These are phyloP conservation scores for Fusarium haematococcum DNA, from an alignment of 2,329 filamentous ascomycete species.

Conservation along the genomic window DNA sequence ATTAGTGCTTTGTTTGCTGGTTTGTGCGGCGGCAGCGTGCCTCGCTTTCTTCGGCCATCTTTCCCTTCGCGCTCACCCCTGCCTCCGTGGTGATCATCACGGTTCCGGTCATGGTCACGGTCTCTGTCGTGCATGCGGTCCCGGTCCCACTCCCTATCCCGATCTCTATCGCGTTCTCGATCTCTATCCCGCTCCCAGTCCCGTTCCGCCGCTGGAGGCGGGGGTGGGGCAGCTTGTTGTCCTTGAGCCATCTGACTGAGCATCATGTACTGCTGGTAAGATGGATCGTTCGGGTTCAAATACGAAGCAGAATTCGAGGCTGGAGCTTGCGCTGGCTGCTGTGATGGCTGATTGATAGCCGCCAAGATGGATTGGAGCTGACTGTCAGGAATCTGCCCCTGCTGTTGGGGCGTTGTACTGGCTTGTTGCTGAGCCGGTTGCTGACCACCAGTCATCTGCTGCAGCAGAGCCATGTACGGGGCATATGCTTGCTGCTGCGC, in stretches of 20 bases:
- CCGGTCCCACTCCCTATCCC: slow-evolving; percentile 40
- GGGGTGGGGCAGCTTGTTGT: slow-evolving; percentile 42
- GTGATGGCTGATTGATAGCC: slow-evolving; percentile 54
- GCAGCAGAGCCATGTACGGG: slow-evolving; percentile 57
- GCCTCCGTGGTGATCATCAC: slow-evolving; percentile 48
- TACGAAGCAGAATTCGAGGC: slow-evolving; percentile 37
- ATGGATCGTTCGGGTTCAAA: slow-evolving; percentile 53
- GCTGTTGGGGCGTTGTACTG: slow-evolving; percentile 30
- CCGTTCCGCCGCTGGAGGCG: slow-evolving; percentile 48
- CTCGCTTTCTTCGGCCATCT: slow-evolving; percentile 55
- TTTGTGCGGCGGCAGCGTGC: slow-evolving; percentile 55
- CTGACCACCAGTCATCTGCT: slow-evolving; percentile 54
- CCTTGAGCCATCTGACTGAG: slow-evolving; percentile 53
- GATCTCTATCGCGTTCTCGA: slow-evolving; percentile 46
- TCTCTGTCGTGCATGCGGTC: slow-evolving; percentile 48
- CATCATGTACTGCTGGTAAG: slow-evolving; percentile 56
- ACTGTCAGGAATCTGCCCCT: slow-evolving; percentile 49
- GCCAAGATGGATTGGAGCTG: slow-evolving; percentile 60
- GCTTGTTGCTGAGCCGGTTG: slow-evolving; percentile 30
- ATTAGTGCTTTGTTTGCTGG: slow-evolving; percentile 68
- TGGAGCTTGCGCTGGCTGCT: slow-evolving; percentile 39
- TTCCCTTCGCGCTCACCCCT: slow-evolving; percentile 51
- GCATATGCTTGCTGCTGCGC: slow-evolving; percentile 56
- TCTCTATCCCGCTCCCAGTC: slow-evolving; percentile 43
- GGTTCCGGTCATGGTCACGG: slow-evolving; percentile 50